Percentiles rank a stretch among this genome's conserved stretches.
Conservation (phyloP, 129 eudicot genomes). For the Chrysanthemum seticuspe region DNA sequence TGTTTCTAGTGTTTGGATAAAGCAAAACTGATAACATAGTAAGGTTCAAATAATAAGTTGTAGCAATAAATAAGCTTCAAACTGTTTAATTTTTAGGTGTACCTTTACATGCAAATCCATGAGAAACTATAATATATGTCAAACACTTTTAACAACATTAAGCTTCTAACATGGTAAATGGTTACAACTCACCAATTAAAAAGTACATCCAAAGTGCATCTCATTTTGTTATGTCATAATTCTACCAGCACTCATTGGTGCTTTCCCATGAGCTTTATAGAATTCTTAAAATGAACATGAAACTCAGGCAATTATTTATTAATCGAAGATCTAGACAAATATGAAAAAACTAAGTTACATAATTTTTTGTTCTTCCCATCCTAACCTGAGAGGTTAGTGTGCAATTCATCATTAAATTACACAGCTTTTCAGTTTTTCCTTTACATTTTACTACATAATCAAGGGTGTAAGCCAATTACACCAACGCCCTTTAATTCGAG, state of each 20-base stretch:
- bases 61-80: too few species aligned
- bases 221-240: too few species aligned
- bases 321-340: slow-evolving; percentile 32
- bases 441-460: slow-evolving; percentile 22
- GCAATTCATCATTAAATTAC: slow-evolving; percentile 33
- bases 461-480: slow-evolving; percentile 28
- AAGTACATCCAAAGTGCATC: too few species aligned
- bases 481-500: slow-evolving; percentile 29
- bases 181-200: too few species aligned
- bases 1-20: too few species aligned
- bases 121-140: too few species aligned
- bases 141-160: too few species aligned
- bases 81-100: too few species aligned
- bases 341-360: slow-evolving; percentile 30
- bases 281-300: slow-evolving; percentile 16
- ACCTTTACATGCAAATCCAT: too few species aligned
- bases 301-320: slow-evolving; percentile 28
- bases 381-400: slow-evolving; percentile 40
- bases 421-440: slow-evolving; percentile 32
- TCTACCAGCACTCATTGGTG: background rate
- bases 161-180: too few species aligned
- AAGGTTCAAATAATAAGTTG: too few species aligned
- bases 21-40: too few species aligned
- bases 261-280: background rate
- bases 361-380: slow-evolving; percentile 24